Base-by-base conservation (phyloP, 2,329 filamentous ascomycete genomes). In the Aspergillus hiratsukae region DNA sequence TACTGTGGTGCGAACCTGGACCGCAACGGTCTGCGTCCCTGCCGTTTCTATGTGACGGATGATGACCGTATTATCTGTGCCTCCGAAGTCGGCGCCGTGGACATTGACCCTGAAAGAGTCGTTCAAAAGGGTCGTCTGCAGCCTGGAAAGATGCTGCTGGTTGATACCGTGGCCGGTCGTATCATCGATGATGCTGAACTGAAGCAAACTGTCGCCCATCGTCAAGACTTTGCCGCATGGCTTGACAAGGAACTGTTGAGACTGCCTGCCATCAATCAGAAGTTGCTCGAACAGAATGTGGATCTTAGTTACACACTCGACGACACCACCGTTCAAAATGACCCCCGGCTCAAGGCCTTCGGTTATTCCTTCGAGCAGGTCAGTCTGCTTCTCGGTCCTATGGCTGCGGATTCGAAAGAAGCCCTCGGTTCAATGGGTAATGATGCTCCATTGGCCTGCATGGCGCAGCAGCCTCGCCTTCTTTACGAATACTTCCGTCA, bases 381-480 rank as follows among this genome's bases (percentile, higher is more conserved):
- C 73, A 93, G 88, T 74, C 78, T 97, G 71, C 81, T 97, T 40
- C 85, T 97, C 52, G 93, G 89, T 19, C 93, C 93, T 9, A 97
- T 97, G 93, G 93, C 91, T 57, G 91, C 91, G 25, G 93, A 97
- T 69, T 96, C 95, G 58, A 97, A 97, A 78, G 93, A 97, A 75
- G 93, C 93, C 46, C 83, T 97, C 53, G 93, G 93, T 43, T 97
- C 93, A 58, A 97, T 97, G 93, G 93, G 93, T 67, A 97, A 97
- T 71, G 93, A 97, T 79, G 90, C 90, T 48, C 93, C 93, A 46
- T 80, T 97, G 61, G 93, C 93, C 53, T 96, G 91, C 74, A 81
- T 97, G 71, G 89, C 93, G n/a, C 84, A 89, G 63, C 89, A 92
- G 61, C 91, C 93, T 64, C 89, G 92, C 65, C 81, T 96, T 53